Conservation (phyloP, 208 protist species). For the Leishmania amazonensis region DNA sequence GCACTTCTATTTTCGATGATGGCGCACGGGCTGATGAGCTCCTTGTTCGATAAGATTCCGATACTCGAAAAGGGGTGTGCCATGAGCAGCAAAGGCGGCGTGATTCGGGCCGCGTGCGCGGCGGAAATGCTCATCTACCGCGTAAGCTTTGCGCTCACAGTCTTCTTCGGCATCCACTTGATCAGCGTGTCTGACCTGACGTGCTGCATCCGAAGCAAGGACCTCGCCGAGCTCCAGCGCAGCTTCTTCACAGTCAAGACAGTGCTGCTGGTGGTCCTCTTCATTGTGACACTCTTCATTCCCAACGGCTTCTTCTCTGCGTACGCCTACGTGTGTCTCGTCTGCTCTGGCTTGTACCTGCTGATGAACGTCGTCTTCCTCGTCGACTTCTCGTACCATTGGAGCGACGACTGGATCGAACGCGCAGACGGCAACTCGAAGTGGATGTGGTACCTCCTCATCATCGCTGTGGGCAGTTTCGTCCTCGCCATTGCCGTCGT, state of each 20-base stretch:
- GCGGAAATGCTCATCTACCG: constrained; percentile 87
- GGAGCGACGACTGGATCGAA: constrained; percentile 92
- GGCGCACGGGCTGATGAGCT: constrained; percentile 46
- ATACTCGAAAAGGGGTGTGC: constrained; percentile 72
- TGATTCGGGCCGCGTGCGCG: constrained; percentile 52
- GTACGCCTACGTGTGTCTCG: constrained; percentile 87
- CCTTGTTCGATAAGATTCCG: constrained; percentile 51
- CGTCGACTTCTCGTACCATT: constrained; percentile 94
- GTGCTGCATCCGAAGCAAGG: constrained; percentile 80
- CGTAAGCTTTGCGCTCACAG: constrained; percentile 73
- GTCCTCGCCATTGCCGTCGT: constrained; percentile 47
- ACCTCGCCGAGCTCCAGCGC: constrained; percentile 75
- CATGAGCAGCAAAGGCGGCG: constrained; percentile 11
- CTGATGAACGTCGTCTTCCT: constrained; percentile 93
- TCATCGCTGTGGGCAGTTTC: constrained; percentile 52
- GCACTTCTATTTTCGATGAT: constrained; percentile 74
- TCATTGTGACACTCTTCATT: constrained; percentile 76
- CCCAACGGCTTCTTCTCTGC: constrained; percentile 84
- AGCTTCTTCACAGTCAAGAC: constrained; percentile 85
- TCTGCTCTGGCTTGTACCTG: constrained; percentile 81
- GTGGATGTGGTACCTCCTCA: constrained; percentile 89
- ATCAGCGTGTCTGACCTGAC: constrained; percentile 85
- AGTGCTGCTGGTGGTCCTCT: constrained; percentile 64
- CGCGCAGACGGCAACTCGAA: constrained; percentile 78
- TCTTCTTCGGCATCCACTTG: constrained; percentile 89